Evolutionary conservation across 305 asterid species (phyloP).

Genomic region (Solanum hybrid): DNA sequence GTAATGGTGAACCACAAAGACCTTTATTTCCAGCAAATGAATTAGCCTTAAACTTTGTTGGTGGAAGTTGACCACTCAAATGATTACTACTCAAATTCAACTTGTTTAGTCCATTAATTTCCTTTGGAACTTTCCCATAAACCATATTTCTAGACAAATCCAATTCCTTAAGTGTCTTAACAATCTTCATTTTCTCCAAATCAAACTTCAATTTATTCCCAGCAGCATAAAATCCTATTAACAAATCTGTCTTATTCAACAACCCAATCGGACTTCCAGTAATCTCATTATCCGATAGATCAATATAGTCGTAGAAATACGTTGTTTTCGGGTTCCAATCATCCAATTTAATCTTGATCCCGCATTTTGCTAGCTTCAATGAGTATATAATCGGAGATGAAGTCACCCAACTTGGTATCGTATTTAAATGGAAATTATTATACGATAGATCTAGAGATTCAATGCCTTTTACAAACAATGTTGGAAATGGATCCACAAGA

Average conservation of each 20-base stretch:
- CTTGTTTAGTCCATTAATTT: constrained; percentile 31
- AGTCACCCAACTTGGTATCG: constrained; percentile 65
- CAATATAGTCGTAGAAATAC: constrained; percentile 66
- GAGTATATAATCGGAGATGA: constrained; percentile 59
- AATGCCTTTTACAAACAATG: constrained; percentile 51
- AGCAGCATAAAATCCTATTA: constrained; percentile 64
- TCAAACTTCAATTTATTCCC: constrained; percentile 55
- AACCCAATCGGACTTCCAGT: constrained; percentile 59
- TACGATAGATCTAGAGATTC: constrained; percentile 70
- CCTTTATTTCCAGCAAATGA: constrained; percentile 63
- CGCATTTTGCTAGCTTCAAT: constrained; percentile 67
- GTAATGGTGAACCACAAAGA: constrained; percentile 69
- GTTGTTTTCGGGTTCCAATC: constrained; percentile 59
- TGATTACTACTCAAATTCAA: constrained; percentile 68
- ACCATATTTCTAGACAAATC: constrained; percentile 57
- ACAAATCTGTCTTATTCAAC: constrained; percentile 51
- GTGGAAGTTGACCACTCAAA: constrained; percentile 70
- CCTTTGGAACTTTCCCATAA: constrained; percentile 56
- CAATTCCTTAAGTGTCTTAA: constrained; percentile 39
- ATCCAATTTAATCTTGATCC: constrained; percentile 62
- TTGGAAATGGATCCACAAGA: constrained; percentile 66
- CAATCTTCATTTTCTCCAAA: constrained; percentile 38
- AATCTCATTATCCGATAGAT: constrained; percentile 62
- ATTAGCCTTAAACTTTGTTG: constrained; percentile 45
- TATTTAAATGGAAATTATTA: constrained; percentile 52